Evolutionary conservation across 768 basidiomycete genomes (phyloP), one percentile per base, ranked within the genome.

Genomic region (Rhizopogon rudus): DNA sequence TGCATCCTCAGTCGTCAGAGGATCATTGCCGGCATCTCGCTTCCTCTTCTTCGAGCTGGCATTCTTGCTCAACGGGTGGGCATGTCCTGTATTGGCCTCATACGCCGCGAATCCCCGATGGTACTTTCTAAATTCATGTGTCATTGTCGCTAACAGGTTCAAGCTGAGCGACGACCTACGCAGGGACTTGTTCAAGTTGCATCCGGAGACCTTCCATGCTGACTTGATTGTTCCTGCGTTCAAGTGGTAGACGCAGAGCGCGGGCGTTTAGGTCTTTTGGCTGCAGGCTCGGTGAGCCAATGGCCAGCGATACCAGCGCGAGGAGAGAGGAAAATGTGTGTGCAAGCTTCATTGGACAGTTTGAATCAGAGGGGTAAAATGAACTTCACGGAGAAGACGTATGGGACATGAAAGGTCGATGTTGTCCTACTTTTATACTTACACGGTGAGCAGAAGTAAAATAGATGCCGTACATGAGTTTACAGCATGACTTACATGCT

Each of bases 81-180:
- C 58, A 13, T 57, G 51, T 9, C 81, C 80, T 5, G 74, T 78
- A 60, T 81, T 81, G n/a, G 51, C 65, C 56, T 75, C 61, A 53
- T 71, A 81, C 7, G 78, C 75, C 39, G 61, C 64, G 54, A 81
- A 74, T 14, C 77, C 74, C n/a, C 61, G 63, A 17, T 62, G 59
- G 46, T 77, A 63, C 71, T 81, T 81, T 40, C 80, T 80, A 57
- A 35, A 39, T 5, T 10, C 40, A 13, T 35, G 6, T 7, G 37
- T 53, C 29, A 50, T n/a, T 17, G 44, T 44, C 29, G 40, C 42
- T 25, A 40, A n/a, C 35, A 13, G 33, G 16, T 33, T 25, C 10
- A 17, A n/a, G 22, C 14, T 14, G 6, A 14, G 13, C 8, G 8
- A 33, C 31, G 3, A 25, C 25, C 4, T 25, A 25, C 25, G 25